A percentile compares a stretch with the other conserved stretches of the same genome.
phyloP scores from a whole-genome alignment of 176 grass and related monocot genomes.

The Aegilops bicornis region DNA sequence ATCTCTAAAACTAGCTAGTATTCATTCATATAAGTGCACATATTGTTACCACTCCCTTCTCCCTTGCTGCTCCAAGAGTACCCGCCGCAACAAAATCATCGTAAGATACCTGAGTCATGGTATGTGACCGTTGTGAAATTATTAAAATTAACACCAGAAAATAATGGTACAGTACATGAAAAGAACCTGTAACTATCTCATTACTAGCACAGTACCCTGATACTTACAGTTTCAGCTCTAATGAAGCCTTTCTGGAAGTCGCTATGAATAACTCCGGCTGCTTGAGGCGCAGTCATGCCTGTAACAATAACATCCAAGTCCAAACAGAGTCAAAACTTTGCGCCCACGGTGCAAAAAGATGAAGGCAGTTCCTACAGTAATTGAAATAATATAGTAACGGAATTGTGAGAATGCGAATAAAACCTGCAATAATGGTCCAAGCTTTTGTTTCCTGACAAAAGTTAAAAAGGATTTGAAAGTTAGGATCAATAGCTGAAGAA shows the following conservation, averaged over 20 bases:
- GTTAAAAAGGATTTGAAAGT: neutral
- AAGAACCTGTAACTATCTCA: neutral
- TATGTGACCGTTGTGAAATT: slow-evolving; percentile 12
- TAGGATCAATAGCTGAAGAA: slow-evolving; percentile 16
- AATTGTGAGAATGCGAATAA: slow-evolving; percentile 8
- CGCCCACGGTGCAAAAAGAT: neutral
- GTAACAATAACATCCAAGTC: neutral
- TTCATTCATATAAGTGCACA: neutral
- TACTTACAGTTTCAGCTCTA: slow-evolving; percentile 96
- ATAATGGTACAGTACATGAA: neutral
- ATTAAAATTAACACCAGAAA: slow-evolving; percentile 7
- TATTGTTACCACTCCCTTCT: slow-evolving; percentile 88
- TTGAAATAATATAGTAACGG: neutral
- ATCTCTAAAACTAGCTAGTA: neutral
- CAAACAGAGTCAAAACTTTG: neutral
- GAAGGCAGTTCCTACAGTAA: neutral
- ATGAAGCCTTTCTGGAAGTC: slow-evolving; percentile 99
- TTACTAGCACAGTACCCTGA: neutral
- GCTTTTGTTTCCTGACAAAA: slow-evolving; percentile 92
- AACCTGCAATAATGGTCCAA: slow-evolving; percentile 95
- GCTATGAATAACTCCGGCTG: slow-evolving; percentile 98
- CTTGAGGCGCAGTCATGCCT: slow-evolving; percentile 99
- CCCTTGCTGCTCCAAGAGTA: slow-evolving; percentile 83
- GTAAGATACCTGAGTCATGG: slow-evolving; percentile 71
- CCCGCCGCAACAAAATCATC: slow-evolving; percentile 83